A percentile compares a stretch with the other conserved stretches of the same genome.
Conservation (phyloP, 192 early-diverging fungal species). For the Neocallimastix lanati region DNA sequence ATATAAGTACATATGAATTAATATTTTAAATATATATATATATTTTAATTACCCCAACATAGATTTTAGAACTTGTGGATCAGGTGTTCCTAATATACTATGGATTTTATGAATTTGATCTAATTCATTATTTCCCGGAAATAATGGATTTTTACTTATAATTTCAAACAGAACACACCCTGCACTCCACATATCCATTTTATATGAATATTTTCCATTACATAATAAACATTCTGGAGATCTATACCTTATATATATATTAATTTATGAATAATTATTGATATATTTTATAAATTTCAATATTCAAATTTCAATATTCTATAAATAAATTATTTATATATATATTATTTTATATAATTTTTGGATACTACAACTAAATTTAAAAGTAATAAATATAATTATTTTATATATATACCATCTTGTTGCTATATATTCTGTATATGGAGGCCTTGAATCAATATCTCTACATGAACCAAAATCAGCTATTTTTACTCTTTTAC, state of each 20-base stretch:
- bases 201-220: constrained; percentile 29
- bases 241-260: constrained; percentile 14
- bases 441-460: constrained; percentile 40
- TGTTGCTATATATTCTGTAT: constrained; percentile 50
- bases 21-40: no score
- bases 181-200: constrained; percentile 44
- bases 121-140: constrained; percentile 38
- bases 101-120: constrained; percentile 43
- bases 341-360: no score
- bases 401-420: constrained; percentile 18
- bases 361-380: no score
- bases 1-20: no score
- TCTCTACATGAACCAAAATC: constrained; percentile 46
- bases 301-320: no score
- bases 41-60: constrained; percentile 3
- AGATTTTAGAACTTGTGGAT: neutral
- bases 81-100: constrained; percentile 33
- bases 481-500: constrained; percentile 26
- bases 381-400: no score
- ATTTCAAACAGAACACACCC: constrained; percentile 44
- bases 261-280: no score
- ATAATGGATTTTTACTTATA: constrained; percentile 23
- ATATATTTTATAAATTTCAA: neutral
- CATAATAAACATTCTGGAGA: constrained; percentile 42
- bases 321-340: no score